Conservation (phyloP, 2,329 filamentous ascomycete genomes). For the Mollisiaceae sp. region DNA sequence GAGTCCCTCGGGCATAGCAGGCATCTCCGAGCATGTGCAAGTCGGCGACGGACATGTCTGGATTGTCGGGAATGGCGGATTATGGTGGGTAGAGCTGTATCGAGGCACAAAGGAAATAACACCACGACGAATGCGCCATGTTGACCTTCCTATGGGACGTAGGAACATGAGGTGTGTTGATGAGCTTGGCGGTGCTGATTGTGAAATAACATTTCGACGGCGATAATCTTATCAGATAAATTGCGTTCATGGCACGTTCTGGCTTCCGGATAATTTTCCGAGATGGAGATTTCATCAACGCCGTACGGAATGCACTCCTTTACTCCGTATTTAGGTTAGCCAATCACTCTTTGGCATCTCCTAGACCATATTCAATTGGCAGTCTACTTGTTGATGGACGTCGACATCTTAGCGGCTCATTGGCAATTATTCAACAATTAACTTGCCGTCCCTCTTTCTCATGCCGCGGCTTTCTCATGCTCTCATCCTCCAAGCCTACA, state of each 20-base stretch:
- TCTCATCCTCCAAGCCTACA: slow-evolving; percentile 59
- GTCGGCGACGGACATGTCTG: slow-evolving; percentile 72
- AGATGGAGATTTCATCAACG: neutral
- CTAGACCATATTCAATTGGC: neutral
- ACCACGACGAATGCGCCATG: slow-evolving; percentile 25
- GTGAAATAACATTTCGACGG: neutral
- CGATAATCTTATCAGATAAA: slow-evolving; percentile 5
- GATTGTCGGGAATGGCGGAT: slow-evolving; percentile 37
- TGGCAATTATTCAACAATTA: neutral
- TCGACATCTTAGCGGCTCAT: neutral
- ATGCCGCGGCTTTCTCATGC: slow-evolving; percentile 70
- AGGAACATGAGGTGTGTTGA: slow-evolving; percentile 31
- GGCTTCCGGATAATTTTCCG: neutral
- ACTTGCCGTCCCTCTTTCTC: neutral
- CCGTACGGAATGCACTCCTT: neutral
- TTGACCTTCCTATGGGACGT: slow-evolving; percentile 26
- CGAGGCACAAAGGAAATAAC: neutral
- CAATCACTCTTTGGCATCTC: neutral
- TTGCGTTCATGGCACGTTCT: neutral
- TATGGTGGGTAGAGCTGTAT: slow-evolving; percentile 16
- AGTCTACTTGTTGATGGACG: neutral
- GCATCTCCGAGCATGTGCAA: slow-evolving; percentile 74
- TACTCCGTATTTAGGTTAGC: too few species aligned
- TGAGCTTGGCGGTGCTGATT: neutral
- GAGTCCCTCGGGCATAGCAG: slow-evolving; percentile 67